phyloP scores from a whole-genome alignment of 495 filamentous ascomycete genomes.

The Saxispiralis lemnorum region DNA sequence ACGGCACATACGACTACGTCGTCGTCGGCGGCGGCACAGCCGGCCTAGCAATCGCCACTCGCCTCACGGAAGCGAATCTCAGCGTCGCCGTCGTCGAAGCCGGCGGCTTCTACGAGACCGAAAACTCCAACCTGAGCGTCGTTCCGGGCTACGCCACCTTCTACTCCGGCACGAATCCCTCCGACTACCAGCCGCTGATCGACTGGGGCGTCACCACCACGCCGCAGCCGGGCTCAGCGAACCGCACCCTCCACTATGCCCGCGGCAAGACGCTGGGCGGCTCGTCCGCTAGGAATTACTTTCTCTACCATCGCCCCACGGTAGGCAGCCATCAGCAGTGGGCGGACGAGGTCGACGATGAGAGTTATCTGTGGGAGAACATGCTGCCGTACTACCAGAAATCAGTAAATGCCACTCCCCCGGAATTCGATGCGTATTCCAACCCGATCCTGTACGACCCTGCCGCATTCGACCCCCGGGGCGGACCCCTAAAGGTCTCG shows the following conservation, averaged over 20 bases:
- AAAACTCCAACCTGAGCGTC: constrained; percentile 5
- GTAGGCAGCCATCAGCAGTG: constrained; percentile 32
- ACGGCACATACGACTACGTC: too few relatives aligned
- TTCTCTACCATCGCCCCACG: constrained; percentile 22
- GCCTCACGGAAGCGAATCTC: constrained; percentile 7
- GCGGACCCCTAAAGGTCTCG: constrained; percentile 34
- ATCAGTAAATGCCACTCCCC: constrained; percentile 34
- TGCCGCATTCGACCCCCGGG: constrained; percentile 18
- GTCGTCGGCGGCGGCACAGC: constrained; percentile 14
- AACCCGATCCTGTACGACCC: constrained; percentile 33
- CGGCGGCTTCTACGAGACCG: constrained; percentile 12
- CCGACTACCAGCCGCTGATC: constrained; percentile 11
- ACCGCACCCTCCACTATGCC: constrained; percentile 13
- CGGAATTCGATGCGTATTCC: constrained; percentile 19
- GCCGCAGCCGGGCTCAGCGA: constrained; percentile 7
- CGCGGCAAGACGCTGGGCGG: constrained; percentile 18
- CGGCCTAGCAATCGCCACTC: constrained; percentile 9
- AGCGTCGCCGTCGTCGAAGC: constrained; percentile 14
- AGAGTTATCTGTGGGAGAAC: constrained; percentile 35
- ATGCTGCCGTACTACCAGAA: constrained; percentile 39
- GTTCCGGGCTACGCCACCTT: constrained; percentile 8
- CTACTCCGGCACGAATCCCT: constrained; percentile 3
- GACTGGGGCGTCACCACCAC: constrained; percentile 16
- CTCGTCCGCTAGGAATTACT: neutral
- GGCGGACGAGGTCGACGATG: constrained; percentile 39